These are phyloP conservation scores for Flaveria robusta DNA, from an alignment of 129 eudicot genomes.

Conservation along the genomic window DNA sequence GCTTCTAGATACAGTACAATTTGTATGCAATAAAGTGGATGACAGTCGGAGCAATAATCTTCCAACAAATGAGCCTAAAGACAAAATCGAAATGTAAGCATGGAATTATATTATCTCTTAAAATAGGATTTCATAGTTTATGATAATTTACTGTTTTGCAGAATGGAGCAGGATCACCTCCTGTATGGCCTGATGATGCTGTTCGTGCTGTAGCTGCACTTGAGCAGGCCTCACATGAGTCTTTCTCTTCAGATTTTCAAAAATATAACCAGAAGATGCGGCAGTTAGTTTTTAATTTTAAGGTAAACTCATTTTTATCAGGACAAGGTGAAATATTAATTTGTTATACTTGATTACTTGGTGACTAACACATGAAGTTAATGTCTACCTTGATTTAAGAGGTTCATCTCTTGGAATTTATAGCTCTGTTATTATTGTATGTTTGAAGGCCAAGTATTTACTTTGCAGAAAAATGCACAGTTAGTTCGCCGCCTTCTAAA, in stretches of 20 bases:
- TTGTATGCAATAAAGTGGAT: slow-evolving; percentile 46
- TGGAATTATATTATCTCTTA: neutral
- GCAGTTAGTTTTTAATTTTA: slow-evolving; percentile 66
- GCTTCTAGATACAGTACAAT: slow-evolving; percentile 72
- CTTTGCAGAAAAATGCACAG: slow-evolving; percentile 58
- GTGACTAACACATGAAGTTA: neutral
- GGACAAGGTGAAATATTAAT: neutral
- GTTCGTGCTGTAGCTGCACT: slow-evolving; percentile 76
- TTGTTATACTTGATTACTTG: neutral
- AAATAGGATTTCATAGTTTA: neutral
- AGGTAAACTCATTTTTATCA: slow-evolving; percentile 42
- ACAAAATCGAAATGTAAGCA: slow-evolving; percentile 46
- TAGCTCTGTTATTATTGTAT: slow-evolving; percentile 4
- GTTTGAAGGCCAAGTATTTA: neutral
- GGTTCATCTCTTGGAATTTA: slow-evolving; percentile 10
- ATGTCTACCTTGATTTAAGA: neutral
- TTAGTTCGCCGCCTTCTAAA: slow-evolving; percentile 72
- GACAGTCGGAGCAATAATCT: slow-evolving; percentile 28
- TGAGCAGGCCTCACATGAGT: slow-evolving; percentile 82
- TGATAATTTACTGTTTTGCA: slow-evolving; percentile 14
- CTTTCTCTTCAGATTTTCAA: slow-evolving; percentile 61
- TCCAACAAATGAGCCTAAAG: slow-evolving; percentile 39
- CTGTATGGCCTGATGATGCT: slow-evolving; percentile 87
- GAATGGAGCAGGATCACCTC: slow-evolving; percentile 27
- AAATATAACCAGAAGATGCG: slow-evolving; percentile 95